phyloP scores from a whole-genome alignment of 1,284 basidiomycete genomes.

The Leccinum fuscescens region DNA sequence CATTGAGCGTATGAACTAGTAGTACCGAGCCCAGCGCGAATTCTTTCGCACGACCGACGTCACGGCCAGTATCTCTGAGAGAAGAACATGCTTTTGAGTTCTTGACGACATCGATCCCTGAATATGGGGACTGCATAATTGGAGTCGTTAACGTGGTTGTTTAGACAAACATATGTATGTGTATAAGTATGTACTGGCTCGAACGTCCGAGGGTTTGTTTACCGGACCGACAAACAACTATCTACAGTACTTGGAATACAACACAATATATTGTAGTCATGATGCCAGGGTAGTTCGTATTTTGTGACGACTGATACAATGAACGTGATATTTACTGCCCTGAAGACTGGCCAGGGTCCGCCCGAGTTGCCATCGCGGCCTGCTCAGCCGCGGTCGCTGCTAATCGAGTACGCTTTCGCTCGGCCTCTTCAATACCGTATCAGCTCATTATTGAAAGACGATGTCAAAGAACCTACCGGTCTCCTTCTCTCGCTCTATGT shows the following conservation, averaged over 20 bases:
- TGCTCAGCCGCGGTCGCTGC: slow-evolving; percentile 61
- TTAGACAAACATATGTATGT: neutral
- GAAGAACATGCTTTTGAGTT: slow-evolving; percentile 73
- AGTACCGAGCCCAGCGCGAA: slow-evolving; percentile 69
- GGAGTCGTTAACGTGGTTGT: neutral
- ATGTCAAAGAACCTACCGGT: slow-evolving; percentile 56
- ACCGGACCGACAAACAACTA: slow-evolving; percentile 18
- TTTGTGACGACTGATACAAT: slow-evolving; percentile 17
- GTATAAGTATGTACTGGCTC: neutral
- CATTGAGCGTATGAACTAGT: slow-evolving; percentile 53
- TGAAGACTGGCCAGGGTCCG: slow-evolving; percentile 40
- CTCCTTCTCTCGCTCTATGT: slow-evolving; percentile 95
- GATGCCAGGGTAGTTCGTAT: neutral
- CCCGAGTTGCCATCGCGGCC: slow-evolving; percentile 75
- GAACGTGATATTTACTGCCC: slow-evolving; percentile 31
- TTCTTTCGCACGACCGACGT: slow-evolving; percentile 98
- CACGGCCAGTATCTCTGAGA: slow-evolving; percentile 88
- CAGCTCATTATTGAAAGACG: slow-evolving; percentile 63
- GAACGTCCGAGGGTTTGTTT: slow-evolving; percentile 15
- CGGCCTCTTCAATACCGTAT: slow-evolving; percentile 83
- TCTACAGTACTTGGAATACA: neutral
- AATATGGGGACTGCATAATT: slow-evolving; percentile 19
- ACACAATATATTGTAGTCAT: neutral
- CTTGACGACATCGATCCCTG: slow-evolving; percentile 26
- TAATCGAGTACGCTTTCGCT: slow-evolving; percentile 87